A percentile compares a stretch with the other conserved stretches of the same genome.
phyloP scores from a whole-genome alignment of 2,329 filamentous ascomycete species.

The Fusarium verrucosum region DNA sequence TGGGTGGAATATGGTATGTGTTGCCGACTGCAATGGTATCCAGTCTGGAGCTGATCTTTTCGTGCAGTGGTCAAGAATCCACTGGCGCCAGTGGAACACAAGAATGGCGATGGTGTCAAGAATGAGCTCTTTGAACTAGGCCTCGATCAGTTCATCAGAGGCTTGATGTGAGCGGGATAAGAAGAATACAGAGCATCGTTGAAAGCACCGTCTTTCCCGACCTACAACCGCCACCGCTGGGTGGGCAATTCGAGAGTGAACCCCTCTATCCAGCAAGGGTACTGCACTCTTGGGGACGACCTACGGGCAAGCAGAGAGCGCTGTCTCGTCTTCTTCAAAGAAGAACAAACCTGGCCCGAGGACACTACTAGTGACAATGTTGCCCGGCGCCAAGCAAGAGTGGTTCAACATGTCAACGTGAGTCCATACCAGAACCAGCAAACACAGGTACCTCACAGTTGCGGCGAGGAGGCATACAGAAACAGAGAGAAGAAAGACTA shows the following conservation, averaged over 20 bases:
- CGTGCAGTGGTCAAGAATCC: constrained; percentile 74
- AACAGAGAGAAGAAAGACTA: constrained; percentile 26
- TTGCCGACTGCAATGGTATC: not conserved
- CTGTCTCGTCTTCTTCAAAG: not conserved
- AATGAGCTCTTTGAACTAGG: constrained; percentile 77
- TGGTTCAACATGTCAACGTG: not conserved
- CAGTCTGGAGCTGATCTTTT: not conserved
- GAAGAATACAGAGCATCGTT: not conserved
- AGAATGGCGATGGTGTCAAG: constrained; percentile 72
- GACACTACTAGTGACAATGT: not conserved
- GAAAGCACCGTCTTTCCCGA: constrained; percentile 8
- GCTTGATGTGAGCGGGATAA: constrained; percentile 60
- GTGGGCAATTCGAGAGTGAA: not conserved
- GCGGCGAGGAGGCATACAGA: not conserved
- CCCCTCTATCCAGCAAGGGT: not conserved
- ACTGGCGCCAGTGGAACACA: constrained; percentile 73
- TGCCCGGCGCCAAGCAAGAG: not conserved
- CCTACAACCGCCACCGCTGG: not conserved
- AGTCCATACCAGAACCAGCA: not conserved
- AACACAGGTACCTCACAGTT: constrained; percentile 3
- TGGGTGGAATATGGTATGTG: constrained; percentile 91
- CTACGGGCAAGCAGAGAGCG: not conserved
- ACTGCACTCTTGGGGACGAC: not conserved
- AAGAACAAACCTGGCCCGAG: not conserved
- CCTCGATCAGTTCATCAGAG: constrained; percentile 79